Evolutionary conservation across 2,329 filamentous ascomycete species (phyloP).

Genomic region (Epicoccum nigrum): DNA sequence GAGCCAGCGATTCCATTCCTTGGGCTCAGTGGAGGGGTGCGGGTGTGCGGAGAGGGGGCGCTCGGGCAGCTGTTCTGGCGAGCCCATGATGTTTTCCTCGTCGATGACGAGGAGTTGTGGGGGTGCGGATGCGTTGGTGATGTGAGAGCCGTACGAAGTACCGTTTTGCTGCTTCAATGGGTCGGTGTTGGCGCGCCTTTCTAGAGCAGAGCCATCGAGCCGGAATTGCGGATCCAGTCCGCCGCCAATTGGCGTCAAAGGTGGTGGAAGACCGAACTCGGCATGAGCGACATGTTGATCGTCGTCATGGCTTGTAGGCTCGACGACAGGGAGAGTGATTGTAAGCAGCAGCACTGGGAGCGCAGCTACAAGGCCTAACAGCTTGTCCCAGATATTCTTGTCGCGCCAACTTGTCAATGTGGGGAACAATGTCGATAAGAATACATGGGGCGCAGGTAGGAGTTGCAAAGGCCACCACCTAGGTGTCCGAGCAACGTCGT

Average conservation of each 20-base stretch:
- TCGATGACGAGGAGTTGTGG: conserved; percentile 42
- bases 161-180: conserved; percentile 8
- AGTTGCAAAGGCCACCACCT: conserved; percentile 82
- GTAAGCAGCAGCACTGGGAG: conserved; percentile 90
- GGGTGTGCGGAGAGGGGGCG: conserved; percentile 29
- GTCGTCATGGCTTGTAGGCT: conserved; percentile 62
- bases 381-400: conserved; percentile 83
- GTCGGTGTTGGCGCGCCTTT: conserved; percentile 6
- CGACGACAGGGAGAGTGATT: conserved; percentile 88
- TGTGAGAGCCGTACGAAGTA: conserved; percentile 10
- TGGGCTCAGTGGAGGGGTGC: conserved; percentile 49
- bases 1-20: conserved; percentile 90
- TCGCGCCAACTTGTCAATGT: conserved; percentile 81
- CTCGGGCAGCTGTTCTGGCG: conserved; percentile 43
- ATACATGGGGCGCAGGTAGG: conserved; percentile 72
- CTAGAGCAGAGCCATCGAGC: conserved; percentile 8
- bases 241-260: conserved; percentile 30
- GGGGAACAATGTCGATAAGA: conserved; percentile 81
- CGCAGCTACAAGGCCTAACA: conserved; percentile 81
- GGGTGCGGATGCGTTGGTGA: conserved; percentile 32
- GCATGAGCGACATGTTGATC: conserved; percentile 28
- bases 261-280: conserved; percentile 40
- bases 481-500: conserved; percentile 53
- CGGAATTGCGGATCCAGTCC: conserved; percentile 25
- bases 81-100: conserved; percentile 41